phyloP scores from a whole-genome alignment of 768 basidiomycete species.

The Artomyces pyxidatus region DNA sequence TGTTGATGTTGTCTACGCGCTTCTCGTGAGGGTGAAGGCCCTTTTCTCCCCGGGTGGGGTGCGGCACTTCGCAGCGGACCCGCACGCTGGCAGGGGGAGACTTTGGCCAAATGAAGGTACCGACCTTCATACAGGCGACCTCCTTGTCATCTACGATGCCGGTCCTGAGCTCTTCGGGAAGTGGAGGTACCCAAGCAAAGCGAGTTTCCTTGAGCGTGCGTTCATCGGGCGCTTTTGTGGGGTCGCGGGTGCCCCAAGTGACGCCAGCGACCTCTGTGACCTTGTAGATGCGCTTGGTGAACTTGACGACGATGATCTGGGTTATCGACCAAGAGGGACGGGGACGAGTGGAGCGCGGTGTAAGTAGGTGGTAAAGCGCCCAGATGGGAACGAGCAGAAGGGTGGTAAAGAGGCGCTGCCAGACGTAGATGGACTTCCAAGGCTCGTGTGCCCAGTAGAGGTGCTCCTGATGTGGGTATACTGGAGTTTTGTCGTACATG shows the following conservation, averaged over 20 bases:
- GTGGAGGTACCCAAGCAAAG: constrained; percentile 41
- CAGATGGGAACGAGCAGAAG: constrained; percentile 39
- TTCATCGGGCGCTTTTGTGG: constrained; percentile 28
- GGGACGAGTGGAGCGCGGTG: constrained; percentile 38
- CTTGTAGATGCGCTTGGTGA: constrained; percentile 42
- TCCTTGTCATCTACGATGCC: constrained; percentile 34
- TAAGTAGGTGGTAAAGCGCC: constrained; percentile 34
- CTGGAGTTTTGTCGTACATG: constrained; percentile 24
- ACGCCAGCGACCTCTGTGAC: constrained; percentile 51
- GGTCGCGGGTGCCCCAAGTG: constrained; percentile 43
- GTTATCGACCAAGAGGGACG: constrained; percentile 41
- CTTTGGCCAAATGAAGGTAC: constrained; percentile 43
- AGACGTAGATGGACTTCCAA: constrained; percentile 39
- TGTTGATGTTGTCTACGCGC: neutral
- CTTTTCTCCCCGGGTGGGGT: neutral
- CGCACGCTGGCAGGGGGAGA: constrained; percentile 16
- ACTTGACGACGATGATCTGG: constrained; percentile 44
- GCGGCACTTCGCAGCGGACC: neutral
- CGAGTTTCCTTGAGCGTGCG: constrained; percentile 34
- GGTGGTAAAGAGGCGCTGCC: constrained; percentile 40
- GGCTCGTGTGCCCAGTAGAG: constrained; percentile 39
- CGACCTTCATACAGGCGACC: constrained; percentile 35
- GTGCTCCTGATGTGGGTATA: constrained; percentile 34
- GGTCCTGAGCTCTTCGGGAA: constrained; percentile 31
- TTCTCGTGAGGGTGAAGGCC: neutral